phyloP scores from a whole-genome alignment of 805 yeast genomes.

The Metschnikowia gelsemii region DNA sequence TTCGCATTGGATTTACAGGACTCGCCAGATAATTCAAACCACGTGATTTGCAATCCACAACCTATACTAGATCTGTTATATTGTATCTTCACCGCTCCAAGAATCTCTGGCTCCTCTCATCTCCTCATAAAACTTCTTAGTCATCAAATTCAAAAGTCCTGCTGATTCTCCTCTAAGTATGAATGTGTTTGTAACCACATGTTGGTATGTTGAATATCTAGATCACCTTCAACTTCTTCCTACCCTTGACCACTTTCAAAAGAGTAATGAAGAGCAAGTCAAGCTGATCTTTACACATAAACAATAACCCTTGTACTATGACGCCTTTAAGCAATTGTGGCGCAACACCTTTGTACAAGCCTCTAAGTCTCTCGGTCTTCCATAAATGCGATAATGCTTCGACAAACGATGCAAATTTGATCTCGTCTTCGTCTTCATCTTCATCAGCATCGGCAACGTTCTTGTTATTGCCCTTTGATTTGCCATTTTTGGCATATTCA shows the following conservation, averaged over 20 bases:
- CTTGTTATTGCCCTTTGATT: conserved; percentile 11
- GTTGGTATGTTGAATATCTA: background rate
- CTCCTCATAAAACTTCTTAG: too few species aligned
- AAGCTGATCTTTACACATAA: conserved; percentile 75
- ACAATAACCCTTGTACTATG: conserved; percentile 77
- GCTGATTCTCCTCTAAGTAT: too few species aligned
- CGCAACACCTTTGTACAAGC: conserved; percentile 75
- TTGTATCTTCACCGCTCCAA: too few species aligned
- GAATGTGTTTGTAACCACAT: too few species aligned
- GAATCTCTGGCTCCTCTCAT: too few species aligned
- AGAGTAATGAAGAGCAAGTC: conserved; percentile 40
- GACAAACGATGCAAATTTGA: conserved; percentile 55
- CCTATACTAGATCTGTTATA: too few species aligned
- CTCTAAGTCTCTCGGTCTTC: conserved; percentile 58
- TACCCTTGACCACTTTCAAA: conserved; percentile 28
- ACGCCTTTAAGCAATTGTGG: conserved; percentile 83
- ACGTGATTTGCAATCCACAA: too few species aligned
- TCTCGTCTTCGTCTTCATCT: conserved; percentile 33
- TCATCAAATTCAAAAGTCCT: too few species aligned
- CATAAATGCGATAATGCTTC: conserved; percentile 61
- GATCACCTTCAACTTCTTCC: conserved; percentile 2
- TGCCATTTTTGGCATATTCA: background rate
- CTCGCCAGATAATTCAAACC: too few species aligned
- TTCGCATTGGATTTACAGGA: too few species aligned
- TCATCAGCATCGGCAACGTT: conserved; percentile 28